These are phyloP conservation scores for Phylloporus sp. DNA, from an alignment of 768 basidiomycete genomes.

Conservation along the genomic window DNA sequence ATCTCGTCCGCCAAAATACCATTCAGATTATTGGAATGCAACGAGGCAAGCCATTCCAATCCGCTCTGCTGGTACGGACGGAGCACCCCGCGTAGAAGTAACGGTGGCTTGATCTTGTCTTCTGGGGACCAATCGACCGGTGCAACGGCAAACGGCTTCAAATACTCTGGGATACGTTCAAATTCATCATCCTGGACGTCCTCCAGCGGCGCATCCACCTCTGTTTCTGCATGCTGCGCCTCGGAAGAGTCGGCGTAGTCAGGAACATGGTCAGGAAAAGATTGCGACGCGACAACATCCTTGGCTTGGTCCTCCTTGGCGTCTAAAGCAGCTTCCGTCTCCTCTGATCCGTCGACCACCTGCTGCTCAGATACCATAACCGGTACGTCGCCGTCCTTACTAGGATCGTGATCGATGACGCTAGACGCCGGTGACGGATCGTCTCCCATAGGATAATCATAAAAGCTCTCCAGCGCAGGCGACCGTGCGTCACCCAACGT, in stretches of 20 bases:
- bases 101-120: slow-evolving; percentile 53
- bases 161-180: slow-evolving; percentile 46
- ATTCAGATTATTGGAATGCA: slow-evolving; percentile 76
- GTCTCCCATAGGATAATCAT: slow-evolving; percentile 20
- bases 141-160: slow-evolving; percentile 66
- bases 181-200: slow-evolving; percentile 33
- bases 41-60: slow-evolving; percentile 87
- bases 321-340: background rate
- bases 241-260: background rate
- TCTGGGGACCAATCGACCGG: slow-evolving; percentile 64
- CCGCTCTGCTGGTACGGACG: slow-evolving; percentile 93
- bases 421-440: slow-evolving; percentile 29
- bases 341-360: background rate
- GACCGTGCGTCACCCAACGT: slow-evolving; percentile 17
- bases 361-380: background rate
- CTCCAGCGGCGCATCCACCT: slow-evolving; percentile 31
- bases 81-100: slow-evolving; percentile 80
- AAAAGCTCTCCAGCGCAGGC: slow-evolving; percentile 22
- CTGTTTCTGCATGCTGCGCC: slow-evolving; percentile 4
- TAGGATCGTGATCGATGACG: slow-evolving; percentile 19
- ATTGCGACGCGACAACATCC: background rate
- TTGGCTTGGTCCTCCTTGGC: background rate
- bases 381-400: slow-evolving; percentile 12
- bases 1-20: slow-evolving; percentile 91
- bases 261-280: background rate